These are phyloP conservation scores for Boletus pseudopeckii DNA, from an alignment of 768 basidiomycete species.

Conservation along the genomic window DNA sequence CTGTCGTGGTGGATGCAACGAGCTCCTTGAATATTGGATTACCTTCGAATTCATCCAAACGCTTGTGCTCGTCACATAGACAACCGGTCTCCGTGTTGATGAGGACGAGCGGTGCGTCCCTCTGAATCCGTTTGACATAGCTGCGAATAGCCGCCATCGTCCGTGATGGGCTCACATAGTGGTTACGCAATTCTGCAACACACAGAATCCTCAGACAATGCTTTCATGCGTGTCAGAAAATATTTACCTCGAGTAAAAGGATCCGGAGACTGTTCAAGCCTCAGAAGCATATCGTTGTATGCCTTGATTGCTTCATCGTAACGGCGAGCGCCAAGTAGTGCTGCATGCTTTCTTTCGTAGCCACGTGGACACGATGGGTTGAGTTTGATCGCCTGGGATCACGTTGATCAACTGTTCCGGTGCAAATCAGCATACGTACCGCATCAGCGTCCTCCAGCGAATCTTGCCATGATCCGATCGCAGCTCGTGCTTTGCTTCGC, in stretches of 20 bases:
- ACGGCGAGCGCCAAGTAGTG: neutral
- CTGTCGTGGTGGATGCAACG: neutral
- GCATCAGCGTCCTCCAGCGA: neutral
- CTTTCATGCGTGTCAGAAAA: neutral
- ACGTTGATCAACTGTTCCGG: neutral
- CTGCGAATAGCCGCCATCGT: neutral
- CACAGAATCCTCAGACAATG: neutral
- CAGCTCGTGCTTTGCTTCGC: neutral
- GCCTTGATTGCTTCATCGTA: slow-evolving; percentile 3
- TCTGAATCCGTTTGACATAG: neutral
- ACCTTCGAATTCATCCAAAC: neutral
- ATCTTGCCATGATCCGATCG: neutral
- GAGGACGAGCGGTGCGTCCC: neutral
- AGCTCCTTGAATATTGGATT: neutral
- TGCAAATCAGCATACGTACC: neutral
- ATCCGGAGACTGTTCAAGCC: neutral
- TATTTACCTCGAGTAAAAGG: neutral
- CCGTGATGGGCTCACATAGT: neutral
- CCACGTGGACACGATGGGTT: slow-evolving; percentile 1
- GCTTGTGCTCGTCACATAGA: neutral
- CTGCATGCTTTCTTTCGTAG: slow-evolving; percentile 1
- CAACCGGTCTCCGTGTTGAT: neutral
- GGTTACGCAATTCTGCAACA: neutral
- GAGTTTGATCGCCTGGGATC: neutral
- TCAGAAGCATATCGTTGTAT: neutral